These are phyloP conservation scores for Globisporangium nunn DNA, from an alignment of 352 stramenopile genomes.

Conservation along the genomic window DNA sequence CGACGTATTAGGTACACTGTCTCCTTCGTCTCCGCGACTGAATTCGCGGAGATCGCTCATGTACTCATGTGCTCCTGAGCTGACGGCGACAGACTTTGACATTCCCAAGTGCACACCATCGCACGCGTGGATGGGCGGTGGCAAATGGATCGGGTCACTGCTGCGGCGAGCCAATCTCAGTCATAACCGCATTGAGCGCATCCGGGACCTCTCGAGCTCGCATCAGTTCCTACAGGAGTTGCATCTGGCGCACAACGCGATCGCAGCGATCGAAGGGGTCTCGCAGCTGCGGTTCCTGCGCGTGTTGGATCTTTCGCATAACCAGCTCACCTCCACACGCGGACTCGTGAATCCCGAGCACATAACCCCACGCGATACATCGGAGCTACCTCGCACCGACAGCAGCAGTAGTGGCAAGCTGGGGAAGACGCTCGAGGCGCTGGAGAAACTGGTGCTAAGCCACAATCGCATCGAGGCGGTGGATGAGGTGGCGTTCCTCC, in stretches of 20 bases:
- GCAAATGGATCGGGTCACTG: constrained; percentile 55
- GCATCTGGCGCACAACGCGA: constrained; percentile 46
- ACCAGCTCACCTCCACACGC: constrained; percentile 34
- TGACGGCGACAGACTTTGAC: constrained; percentile 32
- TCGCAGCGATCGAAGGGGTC: constrained; percentile 44
- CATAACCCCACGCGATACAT: not conserved
- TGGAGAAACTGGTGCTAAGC: constrained; percentile 43
- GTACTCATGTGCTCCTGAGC: not conserved
- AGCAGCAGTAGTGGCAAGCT: not conserved
- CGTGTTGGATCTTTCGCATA: constrained; percentile 64
- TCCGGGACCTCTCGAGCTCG: constrained; percentile 36
- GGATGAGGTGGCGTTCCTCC: constrained; percentile 32
- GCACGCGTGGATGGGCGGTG: constrained; percentile 50
- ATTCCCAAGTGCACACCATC: constrained; percentile 41
- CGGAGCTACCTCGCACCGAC: not conserved
- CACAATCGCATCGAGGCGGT: constrained; percentile 52
- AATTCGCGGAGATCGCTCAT: not conserved
- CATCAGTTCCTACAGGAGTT: constrained; percentile 70
- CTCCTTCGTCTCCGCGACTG: not conserved
- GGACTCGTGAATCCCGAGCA: constrained; percentile 21
- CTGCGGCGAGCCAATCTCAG: constrained; percentile 44
- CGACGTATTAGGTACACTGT: constrained; percentile 25
- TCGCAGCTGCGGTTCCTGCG: constrained; percentile 50
- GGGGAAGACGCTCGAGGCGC: constrained; percentile 20
- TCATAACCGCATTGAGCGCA: constrained; percentile 42